Conservation (phyloP, 306 rosid species). For the Dryas octopetala region DNA sequence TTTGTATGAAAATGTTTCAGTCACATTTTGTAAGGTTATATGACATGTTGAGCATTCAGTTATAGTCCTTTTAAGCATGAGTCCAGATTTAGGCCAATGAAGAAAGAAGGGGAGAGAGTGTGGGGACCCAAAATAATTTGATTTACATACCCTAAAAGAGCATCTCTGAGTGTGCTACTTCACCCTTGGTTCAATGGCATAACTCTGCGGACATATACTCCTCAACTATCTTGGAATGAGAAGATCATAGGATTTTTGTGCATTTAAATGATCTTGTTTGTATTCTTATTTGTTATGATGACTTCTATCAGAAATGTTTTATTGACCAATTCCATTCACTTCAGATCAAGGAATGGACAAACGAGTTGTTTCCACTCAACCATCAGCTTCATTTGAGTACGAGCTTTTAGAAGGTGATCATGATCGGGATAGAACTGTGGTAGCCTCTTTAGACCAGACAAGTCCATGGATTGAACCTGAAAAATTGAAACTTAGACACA, state of each 20-base stretch:
- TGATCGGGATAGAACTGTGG: conserved; percentile 48
- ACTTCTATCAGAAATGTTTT: neutral
- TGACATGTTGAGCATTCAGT: neutral
- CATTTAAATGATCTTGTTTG: neutral
- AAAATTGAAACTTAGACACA: conserved; percentile 77
- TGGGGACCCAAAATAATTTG: neutral
- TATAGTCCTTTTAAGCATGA: neutral
- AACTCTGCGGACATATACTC: neutral
- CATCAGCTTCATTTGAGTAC: conserved; percentile 54
- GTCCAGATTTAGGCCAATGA: neutral
- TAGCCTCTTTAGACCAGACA: conserved; percentile 34
- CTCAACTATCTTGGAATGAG: neutral
- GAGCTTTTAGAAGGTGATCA: conserved; percentile 65
- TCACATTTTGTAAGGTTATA: neutral
- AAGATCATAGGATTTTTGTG: neutral
- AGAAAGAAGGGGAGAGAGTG: neutral
- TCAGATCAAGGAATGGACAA: conserved; percentile 64
- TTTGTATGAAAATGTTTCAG: neutral
- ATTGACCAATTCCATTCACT: neutral
- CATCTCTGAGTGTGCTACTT: neutral
- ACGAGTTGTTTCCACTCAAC: conserved; percentile 45
- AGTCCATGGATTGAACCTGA: conserved; percentile 80
- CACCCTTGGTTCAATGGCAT: neutral
- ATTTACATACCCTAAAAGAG: neutral
- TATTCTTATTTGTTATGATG: neutral